These are phyloP conservation scores for Neurospora africana DNA, from an alignment of 495 filamentous ascomycete genomes.

Conservation along the genomic window DNA sequence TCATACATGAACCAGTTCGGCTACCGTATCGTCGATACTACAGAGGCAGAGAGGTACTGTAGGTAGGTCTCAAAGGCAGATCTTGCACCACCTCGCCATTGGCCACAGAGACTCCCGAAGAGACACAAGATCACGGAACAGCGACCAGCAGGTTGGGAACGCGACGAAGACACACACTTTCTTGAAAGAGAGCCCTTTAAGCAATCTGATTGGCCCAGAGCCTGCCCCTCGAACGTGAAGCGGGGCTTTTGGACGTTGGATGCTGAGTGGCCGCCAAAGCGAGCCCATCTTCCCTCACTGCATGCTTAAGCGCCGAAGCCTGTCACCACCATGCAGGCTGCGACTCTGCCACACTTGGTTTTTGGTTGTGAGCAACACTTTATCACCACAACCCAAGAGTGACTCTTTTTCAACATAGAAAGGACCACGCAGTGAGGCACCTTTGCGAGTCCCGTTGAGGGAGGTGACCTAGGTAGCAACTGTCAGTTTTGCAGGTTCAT, in stretches of 20 bases:
- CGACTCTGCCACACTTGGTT: neutral
- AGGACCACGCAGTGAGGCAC: neutral
- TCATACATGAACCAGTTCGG: neutral
- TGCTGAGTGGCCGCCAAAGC: conserved; percentile 20
- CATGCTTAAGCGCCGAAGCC: conserved; percentile 26
- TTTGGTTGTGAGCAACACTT: neutral
- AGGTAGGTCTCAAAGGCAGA: neutral
- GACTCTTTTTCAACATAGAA: neutral
- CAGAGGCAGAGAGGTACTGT: neutral
- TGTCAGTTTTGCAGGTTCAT: neutral
- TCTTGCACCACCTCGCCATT: conserved; percentile 2
- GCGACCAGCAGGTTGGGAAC: conserved; percentile 22
- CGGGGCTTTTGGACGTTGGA: conserved; percentile 6
- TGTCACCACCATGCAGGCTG: conserved; percentile 22
- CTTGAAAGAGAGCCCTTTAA: neutral
- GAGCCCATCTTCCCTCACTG: conserved; percentile 15
- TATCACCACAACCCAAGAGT: neutral
- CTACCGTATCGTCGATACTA: neutral
- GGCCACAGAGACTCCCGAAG: neutral
- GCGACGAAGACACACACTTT: neutral
- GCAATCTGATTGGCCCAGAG: conserved; percentile 11
- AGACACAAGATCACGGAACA: neutral
- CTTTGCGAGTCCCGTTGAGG: neutral
- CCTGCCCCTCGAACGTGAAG: conserved; percentile 7
- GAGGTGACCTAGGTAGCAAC: neutral